Evolutionary conservation across 129 eudicot species (phyloP).

Genomic region (Solidago caesia): DNA sequence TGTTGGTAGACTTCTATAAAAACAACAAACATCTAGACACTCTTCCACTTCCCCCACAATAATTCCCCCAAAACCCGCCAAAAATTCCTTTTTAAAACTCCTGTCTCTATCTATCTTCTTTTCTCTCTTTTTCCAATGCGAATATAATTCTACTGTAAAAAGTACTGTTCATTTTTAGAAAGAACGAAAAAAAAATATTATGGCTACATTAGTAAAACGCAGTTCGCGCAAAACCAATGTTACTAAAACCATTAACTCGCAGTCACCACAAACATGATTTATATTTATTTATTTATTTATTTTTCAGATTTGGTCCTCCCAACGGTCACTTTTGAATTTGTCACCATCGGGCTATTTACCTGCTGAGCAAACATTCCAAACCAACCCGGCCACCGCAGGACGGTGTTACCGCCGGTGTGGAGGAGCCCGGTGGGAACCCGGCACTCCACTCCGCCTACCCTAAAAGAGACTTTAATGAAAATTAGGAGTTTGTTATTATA

Average conservation of each 20-base stretch:
- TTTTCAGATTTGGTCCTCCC: too few relatives aligned
- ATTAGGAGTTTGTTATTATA: too few relatives aligned
- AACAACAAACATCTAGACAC: conserved; percentile 8
- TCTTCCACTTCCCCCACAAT: conserved; percentile 6
- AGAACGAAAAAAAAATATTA: conserved; percentile 12
- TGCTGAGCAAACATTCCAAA: too few relatives aligned
- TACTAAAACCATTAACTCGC: neutral
- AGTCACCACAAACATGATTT: neutral
- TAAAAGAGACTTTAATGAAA: too few relatives aligned
- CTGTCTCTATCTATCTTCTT: neutral
- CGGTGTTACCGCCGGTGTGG: too few relatives aligned
- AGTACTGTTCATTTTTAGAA: conserved; percentile 27
- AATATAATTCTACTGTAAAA: too few relatives aligned
- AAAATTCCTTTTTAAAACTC: conserved; percentile 21
- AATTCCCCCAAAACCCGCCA: conserved; percentile 4
- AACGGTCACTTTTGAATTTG: too few relatives aligned
- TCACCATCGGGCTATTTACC: too few relatives aligned
- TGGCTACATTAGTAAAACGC: conserved; percentile 38
- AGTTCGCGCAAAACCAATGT: conserved; percentile 48
- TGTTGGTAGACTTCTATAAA: conserved; percentile 43
- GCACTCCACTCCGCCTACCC: too few relatives aligned
- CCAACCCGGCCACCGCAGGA: too few relatives aligned
- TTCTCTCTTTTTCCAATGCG: conserved; percentile 4
- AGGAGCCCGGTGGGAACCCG: too few relatives aligned
- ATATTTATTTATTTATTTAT: too few relatives aligned